Evolutionary conservation across 208 protist genomes (phyloP), one percentile per base, ranked within the genome.

Genomic region (Crithidia thermophila): DNA sequence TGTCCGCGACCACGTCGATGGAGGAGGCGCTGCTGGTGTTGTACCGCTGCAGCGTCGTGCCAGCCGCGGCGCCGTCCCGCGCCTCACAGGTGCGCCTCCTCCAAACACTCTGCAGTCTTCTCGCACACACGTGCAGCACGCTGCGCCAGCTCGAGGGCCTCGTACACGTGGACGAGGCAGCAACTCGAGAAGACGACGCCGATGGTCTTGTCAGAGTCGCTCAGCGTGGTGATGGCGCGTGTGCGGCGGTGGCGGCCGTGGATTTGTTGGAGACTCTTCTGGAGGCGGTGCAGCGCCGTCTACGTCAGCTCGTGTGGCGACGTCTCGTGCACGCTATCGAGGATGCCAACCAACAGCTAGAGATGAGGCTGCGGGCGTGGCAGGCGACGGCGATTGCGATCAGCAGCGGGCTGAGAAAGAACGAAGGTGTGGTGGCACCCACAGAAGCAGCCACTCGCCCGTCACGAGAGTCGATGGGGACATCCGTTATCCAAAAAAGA

Each of bases 311-410:
- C 23, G 80, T 75, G 36, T 83, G 75, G 76, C 62, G 68, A 21
- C 75, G 70, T 9, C 67, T 92, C 23, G 73, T 71, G 11, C 79
- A 87, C 53, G 70, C 75, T 0, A 52, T 92, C 14, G 86, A 92
- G 30, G 81, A 83, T 9, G 75, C 79, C 31, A 89, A 88, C 52
- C 63, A 64, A 3, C 74, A 67, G 30, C 33, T 85, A 33, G 59
- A 72, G 51, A 57, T 50, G 11, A 63, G 62, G 2, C 75, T 92
- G 18, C 11, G 37, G 1, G 16, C 52, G 46, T 86, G 81, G 80
- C 28, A 58, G 6, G 20, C 36, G 6, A 20, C 37, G 3, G n/a
- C 39, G 39, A 28, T 34, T 4, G 9, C 4, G n/a, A 30, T 39
- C n/a, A 9, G 51, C 51, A 11, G 8, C 20, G n/a, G n/a, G n/a